Conservation (phyloP, 1,284 basidiomycete species). For the Moesziomyces parantarcticus region DNA sequence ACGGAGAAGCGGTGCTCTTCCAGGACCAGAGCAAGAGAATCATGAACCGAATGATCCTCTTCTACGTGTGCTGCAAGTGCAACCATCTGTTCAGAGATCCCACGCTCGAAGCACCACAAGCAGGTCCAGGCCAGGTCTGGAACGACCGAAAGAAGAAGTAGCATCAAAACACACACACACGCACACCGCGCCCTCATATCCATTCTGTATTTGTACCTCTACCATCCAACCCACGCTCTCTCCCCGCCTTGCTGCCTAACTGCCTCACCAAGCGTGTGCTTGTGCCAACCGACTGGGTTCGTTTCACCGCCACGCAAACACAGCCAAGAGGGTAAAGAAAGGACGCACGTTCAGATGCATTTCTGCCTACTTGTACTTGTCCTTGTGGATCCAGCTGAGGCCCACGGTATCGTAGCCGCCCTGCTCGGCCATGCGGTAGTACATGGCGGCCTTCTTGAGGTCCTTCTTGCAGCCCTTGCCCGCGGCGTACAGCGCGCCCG, state of each 20-base stretch:
- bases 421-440: slow-evolving; percentile 81
- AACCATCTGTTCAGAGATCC: slow-evolving; percentile 62
- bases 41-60: slow-evolving; percentile 64
- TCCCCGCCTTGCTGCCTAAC: background rate
- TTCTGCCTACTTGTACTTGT: slow-evolving; percentile 52
- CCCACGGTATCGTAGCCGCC: slow-evolving; percentile 63
- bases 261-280: background rate
- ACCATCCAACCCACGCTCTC: background rate
- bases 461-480: slow-evolving; percentile 86
- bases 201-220: slow-evolving; percentile 33
- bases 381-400: slow-evolving; percentile 63
- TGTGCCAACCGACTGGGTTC: too few relatives aligned
- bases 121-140: slow-evolving; percentile 45
- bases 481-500: slow-evolving; percentile 84
- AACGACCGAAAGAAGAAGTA: slow-evolving; percentile 54
- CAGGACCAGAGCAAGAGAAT: slow-evolving; percentile 67
- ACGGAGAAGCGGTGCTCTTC: slow-evolving; percentile 61
- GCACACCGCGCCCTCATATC: background rate
- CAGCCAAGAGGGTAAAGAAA: too few relatives aligned
- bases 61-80: slow-evolving; percentile 64
- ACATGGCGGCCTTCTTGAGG: slow-evolving; percentile 83
- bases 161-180: background rate
- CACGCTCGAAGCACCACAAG: slow-evolving; percentile 22
- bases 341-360: background rate
- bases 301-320: too few relatives aligned